Base-by-base conservation (phyloP, 1,284 basidiomycete genomes). In the Pseudozyma flocculosa region DNA sequence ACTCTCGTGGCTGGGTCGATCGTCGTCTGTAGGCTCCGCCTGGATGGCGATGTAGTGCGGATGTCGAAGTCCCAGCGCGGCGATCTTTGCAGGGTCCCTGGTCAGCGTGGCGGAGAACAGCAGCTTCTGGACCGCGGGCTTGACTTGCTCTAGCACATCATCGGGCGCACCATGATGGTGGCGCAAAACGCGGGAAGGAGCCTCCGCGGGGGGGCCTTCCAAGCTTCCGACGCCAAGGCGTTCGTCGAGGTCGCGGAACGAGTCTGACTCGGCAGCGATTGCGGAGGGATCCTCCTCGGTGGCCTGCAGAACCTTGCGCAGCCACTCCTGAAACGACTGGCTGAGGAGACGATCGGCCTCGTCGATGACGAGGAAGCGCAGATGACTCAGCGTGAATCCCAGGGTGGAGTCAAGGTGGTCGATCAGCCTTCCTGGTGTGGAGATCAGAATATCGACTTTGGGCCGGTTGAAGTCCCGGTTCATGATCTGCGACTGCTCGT, bases 71-170 rank as follows among this genome's bases (percentile, higher is more conserved):
- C 87, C 85, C 24, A 98, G 82, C 0, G 90, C 86, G 1, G 88
- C 86, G 42, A 98, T 88, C 76, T 92, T 94, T 22, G 88, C 87
- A 0, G 95, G 94, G 79, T 98, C 93, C 8, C 88, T 85, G 1
- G 92, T 96, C 21, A 98, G 83, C 0, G 95, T 99, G 0, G 95
- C 95, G 1, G 93, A 96, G 80, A 98, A 97, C 3, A 99, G 82
- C 8, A 99, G 83, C 75, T 97, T 98, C 77, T 97, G 94, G 64
- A 93, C 94, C 46, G 51, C 61, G 0, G 56, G 56, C 2, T 40
- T 43, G 1, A 52, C 56, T 32, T 59, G 56, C 19, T 64, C 61
- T 37, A 56, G 56, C 34, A 54, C 18, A 4, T 37, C 36, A 26
- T 40, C 26, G 14, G 50, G 18, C n/a, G 39, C 32, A 7, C 26